Conservation (phyloP, 331 rosid genomes). For the Rhamnella rubrinervis region DNA sequence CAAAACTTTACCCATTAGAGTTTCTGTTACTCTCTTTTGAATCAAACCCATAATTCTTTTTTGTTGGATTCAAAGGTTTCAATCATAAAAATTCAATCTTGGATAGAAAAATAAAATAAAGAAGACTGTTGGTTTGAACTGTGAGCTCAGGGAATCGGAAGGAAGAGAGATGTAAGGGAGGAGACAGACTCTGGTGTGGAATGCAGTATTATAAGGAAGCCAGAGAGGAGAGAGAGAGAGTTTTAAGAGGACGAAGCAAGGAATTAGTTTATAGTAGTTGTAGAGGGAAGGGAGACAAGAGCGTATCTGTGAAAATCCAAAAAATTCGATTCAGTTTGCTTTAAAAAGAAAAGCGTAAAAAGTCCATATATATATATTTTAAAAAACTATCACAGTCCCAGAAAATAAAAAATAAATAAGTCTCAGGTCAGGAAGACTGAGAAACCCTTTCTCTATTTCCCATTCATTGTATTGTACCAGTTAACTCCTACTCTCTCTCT, state of each 20-base stretch:
- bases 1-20: background rate
- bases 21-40: background rate
- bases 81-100: slow-evolving; percentile 14
- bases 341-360: slow-evolving; percentile 36
- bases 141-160: slow-evolving; percentile 14
- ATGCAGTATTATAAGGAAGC: slow-evolving; percentile 29
- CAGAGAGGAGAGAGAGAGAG: slow-evolving; percentile 20
- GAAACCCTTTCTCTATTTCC: slow-evolving; percentile 10
- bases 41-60: slow-evolving; percentile 3
- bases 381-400: slow-evolving; percentile 4
- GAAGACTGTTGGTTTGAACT: slow-evolving; percentile 21
- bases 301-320: slow-evolving; percentile 84
- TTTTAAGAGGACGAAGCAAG: slow-evolving; percentile 4
- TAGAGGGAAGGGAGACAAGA: slow-evolving; percentile 56
- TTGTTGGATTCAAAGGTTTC: background rate
- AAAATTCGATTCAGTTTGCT: slow-evolving; percentile 69
- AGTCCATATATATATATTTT: slow-evolving; percentile 18
- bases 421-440: slow-evolving; percentile 30
- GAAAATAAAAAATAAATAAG: slow-evolving; percentile 2
- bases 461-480: slow-evolving; percentile 42
- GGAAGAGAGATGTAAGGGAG: slow-evolving; percentile 1
- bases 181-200: slow-evolving; percentile 7
- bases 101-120: slow-evolving; percentile 15
- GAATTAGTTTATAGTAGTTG: slow-evolving; percentile 20
- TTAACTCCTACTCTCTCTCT: slow-evolving; percentile 19